Base-by-base conservation (phyloP, 2,329 filamentous ascomycete species). In the Talaromyces atroroseus region DNA sequence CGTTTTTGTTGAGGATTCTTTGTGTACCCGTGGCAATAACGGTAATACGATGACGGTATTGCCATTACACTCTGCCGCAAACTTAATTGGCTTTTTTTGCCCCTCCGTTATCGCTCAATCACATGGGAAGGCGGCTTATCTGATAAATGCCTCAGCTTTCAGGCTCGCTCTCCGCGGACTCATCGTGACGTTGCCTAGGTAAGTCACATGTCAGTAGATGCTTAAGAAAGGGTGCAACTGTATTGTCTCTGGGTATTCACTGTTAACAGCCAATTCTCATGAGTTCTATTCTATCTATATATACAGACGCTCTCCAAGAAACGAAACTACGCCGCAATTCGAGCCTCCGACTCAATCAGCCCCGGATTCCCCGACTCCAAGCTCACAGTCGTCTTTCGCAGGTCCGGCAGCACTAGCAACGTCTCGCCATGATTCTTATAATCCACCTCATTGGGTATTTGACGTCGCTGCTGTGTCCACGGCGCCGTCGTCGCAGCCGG, bases 351-450 rank as follows among this genome's bases (percentile, higher is more conserved):
- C 23, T 53, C 57, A 20, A 59, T 56, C 46, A 59, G 40, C n/a
- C 57, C 52, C 18, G 57, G 57, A 46, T 26, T 59, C 26, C 57
- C 57, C 21, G 57, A 56, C 44, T 55, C 57, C 21, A 59, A 18
- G 44, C 45, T 88, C 23, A 92, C 79, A 1, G 88, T 95, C 32
- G 90, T 88, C 62, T 82, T 84, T 60, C 75, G 79, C 54, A 89
- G 77, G 74, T 92, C 85, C 14, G 84, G 81, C 21, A 91, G 80
- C 2, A 96, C 89, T 50, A 86, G 74, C 1, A 96, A 80, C 40
- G 84, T 86, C 75, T 94, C 87, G 0, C 87, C 89, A 57, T 89
- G 77, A 66, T 90, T 94, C 63, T 83, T 79, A 64, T 87, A 88
- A 67, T 96, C 89, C 12, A 88, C 87, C 74, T 97, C 92, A 66